Base-by-base conservation (phyloP, 306 rosid genomes). In the Cucumis cinereus region DNA sequence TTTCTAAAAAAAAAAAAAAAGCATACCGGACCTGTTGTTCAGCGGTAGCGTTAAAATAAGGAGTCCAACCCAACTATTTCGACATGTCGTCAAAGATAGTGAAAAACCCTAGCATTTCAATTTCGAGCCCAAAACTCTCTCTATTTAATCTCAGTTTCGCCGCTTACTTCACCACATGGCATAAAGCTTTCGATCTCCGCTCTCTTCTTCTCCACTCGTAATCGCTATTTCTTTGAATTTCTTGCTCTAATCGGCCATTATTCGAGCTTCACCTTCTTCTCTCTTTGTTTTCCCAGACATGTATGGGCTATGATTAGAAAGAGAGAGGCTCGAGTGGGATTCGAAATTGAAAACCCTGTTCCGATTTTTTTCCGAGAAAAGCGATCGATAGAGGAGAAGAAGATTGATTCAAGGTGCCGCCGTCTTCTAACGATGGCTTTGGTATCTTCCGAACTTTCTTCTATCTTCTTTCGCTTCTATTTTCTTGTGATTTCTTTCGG, bases 301-400 rank as follows among this genome's bases (percentile, higher is more conserved):
- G 81, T 89, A 88, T 28, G 83, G 93, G 92, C 89, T 20, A 73
- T 85, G 97, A 91, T 91, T 89, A 82, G 0, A 87, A 89, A 81
- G 93, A 91, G 97, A 91, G 97, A 91, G 93, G 83, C 93, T 91
- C 36, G 89, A 89, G 93, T 86, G 86, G 86, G 81, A 30, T 7
- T 61, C 10, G 36, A 73, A 40, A 24, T 14, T 50, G 26, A 62
- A 45, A 76, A 6, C 76, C 82, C 74, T 74, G 55, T 77, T 81
- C 81, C 81, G 63, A 66, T 17, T 12, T 36, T 10, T 24, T 14
- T 55, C 9, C 73, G 26, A 33, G 78, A 53, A 56, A 43, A 67
- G 10, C 30, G 58, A 14, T 38, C 52, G 15, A 24, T 67, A 73
- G 77, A 24, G 22, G 68, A 41, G 53, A 36, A 40, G 52, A 35